A percentile compares a stretch with the other conserved stretches of the same genome.
phyloP scores from a whole-genome alignment of 179 eudicot genomes.

The Gypsophila paniculata region DNA sequence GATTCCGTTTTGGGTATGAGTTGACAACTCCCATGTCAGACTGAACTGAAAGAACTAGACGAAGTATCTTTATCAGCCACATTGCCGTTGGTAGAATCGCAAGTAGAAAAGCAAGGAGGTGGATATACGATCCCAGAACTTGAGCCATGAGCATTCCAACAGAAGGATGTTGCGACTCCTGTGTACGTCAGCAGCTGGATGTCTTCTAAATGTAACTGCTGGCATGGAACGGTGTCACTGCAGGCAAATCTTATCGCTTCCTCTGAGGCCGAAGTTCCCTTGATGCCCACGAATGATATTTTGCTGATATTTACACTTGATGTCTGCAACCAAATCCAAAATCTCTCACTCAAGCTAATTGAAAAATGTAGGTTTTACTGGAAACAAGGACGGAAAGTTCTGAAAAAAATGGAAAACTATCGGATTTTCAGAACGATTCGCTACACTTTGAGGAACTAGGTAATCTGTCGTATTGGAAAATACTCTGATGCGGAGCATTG shows the following conservation, averaged over 20 bases:
- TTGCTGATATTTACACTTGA: constrained; percentile 48
- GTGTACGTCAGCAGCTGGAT: constrained; percentile 45
- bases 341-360: not conserved
- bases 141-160: constrained; percentile 78
- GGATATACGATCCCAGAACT: constrained; percentile 61
- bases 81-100: constrained; percentile 35
- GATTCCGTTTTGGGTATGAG: not conserved
- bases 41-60: constrained; percentile 24
- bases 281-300: constrained; percentile 56
- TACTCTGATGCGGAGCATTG: no score
- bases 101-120: constrained; percentile 55
- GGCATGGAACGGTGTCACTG: constrained; percentile 72
- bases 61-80: constrained; percentile 24
- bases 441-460: not conserved
- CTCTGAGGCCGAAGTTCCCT: constrained; percentile 74
- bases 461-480: not conserved
- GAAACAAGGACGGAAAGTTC: not conserved
- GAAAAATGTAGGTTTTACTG: not conserved
- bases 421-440: not conserved
- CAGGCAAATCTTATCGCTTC: constrained; percentile 75
- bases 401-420: not conserved
- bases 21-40: not conserved
- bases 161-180: constrained; percentile 47
- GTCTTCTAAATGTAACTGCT: constrained; percentile 57
- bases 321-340: constrained; percentile 48